Conservation (phyloP, 345 rosid species). For the Noccaea caerulescens region DNA sequence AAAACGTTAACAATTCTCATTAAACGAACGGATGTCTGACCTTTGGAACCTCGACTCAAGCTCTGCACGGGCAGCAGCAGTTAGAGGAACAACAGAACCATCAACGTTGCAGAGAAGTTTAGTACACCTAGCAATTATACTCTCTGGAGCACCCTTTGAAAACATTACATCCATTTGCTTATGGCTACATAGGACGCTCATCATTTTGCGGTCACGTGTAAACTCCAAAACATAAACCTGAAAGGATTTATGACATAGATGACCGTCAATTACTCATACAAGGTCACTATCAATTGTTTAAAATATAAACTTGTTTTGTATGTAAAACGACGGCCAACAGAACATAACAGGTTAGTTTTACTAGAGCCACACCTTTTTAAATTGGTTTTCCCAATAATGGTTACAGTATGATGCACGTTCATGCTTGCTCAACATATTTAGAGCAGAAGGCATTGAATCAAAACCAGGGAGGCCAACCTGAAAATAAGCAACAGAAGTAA, state of each 20-base stretch:
- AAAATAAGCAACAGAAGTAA: slow-evolving; percentile 45
- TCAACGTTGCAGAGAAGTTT: slow-evolving; percentile 77
- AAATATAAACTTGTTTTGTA: slow-evolving; percentile 11
- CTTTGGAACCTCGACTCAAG: slow-evolving; percentile 82
- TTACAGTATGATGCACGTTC: slow-evolving; percentile 99
- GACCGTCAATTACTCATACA: slow-evolving; percentile 31
- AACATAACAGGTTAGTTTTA: slow-evolving; percentile 22
- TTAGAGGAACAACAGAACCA: slow-evolving; percentile 82
- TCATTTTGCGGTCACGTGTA: slow-evolving; percentile 98
- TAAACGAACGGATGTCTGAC: slow-evolving; percentile 44
- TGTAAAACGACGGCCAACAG: slow-evolving; percentile 6
- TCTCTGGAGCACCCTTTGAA: slow-evolving; percentile 98
- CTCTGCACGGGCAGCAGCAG: slow-evolving; percentile 67
- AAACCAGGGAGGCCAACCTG: slow-evolving; percentile 99
- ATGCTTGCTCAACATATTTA: slow-evolving; percentile 91
- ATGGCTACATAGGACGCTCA: slow-evolving; percentile 92
- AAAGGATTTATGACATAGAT: slow-evolving; percentile 36
- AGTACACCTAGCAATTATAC: slow-evolving; percentile 83
- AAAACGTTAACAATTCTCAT: neutral
- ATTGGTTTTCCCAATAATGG: slow-evolving; percentile 93
- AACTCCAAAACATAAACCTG: slow-evolving; percentile 91
- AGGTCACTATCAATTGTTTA: neutral
- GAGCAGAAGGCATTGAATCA: slow-evolving; percentile 95
- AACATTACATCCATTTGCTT: slow-evolving; percentile 75
- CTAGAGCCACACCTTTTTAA: slow-evolving; percentile 74